Evolutionary conservation across 1,284 basidiomycete genomes (phyloP).

Genomic region (Rhodotorula mucilaginosa): DNA sequence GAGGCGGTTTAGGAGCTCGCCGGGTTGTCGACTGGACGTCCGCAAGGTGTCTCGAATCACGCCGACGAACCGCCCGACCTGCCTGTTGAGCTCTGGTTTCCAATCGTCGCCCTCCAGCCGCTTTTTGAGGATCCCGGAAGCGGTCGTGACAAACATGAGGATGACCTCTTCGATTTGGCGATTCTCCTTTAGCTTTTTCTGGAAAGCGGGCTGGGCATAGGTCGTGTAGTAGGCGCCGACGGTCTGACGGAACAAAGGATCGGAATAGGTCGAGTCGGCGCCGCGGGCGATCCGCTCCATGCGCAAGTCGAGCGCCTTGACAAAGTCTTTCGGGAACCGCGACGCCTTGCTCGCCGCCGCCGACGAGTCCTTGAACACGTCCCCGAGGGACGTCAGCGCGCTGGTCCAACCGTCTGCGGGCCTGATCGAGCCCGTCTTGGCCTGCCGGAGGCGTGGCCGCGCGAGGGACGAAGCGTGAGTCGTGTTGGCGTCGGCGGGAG

Average conservation of each 20-base stretch:
- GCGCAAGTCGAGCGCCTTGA: conserved; percentile 81
- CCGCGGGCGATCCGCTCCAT: conserved; percentile 88
- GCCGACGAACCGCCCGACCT: conserved; percentile 81
- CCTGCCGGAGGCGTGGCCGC: conserved; percentile 5
- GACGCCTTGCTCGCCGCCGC: conserved; percentile 58
- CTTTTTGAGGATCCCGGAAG: conserved; percentile 58
- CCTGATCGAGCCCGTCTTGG: conserved; percentile 17
- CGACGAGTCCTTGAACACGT: conserved; percentile 58
- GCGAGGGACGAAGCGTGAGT: conserved; percentile 19
- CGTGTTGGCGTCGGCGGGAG: conserved; percentile 16
- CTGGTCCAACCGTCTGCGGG: conserved; percentile 42
- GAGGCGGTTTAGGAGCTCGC: conserved; percentile 74
- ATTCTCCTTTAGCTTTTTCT: conserved; percentile 88
- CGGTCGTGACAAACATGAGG: conserved; percentile 87
- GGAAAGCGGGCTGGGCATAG: conserved; percentile 70
- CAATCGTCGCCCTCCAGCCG: conserved; percentile 69
- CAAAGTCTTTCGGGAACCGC: conserved; percentile 85
- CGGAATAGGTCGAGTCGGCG: conserved; percentile 76
- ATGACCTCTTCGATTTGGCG: conserved; percentile 97
- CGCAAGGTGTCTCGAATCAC: conserved; percentile 75
- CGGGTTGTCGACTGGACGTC: conserved; percentile 53
- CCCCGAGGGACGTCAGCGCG: conserved; percentile 66
- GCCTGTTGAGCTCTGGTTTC: conserved; percentile 87
- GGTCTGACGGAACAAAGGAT: conserved; percentile 78
- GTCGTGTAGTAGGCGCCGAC: conserved; percentile 82